A percentile compares a stretch with the other conserved stretches of the same genome.
phyloP scores from a whole-genome alignment of 345 rosid species.

The Lumnitzera littorea region DNA sequence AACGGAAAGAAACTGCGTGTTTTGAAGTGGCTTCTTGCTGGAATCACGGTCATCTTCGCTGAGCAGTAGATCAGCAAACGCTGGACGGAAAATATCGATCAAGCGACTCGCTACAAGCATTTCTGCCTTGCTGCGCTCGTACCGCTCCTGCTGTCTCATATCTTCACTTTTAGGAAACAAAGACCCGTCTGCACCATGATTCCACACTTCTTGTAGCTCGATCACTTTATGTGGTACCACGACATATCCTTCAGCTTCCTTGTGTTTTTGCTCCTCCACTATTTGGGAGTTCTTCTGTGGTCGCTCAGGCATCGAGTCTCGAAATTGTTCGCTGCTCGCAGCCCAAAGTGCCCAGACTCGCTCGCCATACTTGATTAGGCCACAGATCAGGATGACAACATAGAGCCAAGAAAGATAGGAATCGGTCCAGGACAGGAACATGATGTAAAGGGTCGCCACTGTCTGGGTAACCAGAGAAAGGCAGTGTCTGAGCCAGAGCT shows the following conservation, averaged over 20 bases:
- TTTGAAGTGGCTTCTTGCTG: too few relatives aligned
- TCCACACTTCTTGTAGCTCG: not conserved
- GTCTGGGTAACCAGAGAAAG: slow-evolving; percentile 18
- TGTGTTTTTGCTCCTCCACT: not conserved
- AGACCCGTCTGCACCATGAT: too few relatives aligned
- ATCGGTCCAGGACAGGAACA: slow-evolving; percentile 7
- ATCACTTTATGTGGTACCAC: not conserved
- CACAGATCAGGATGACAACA: not conserved
- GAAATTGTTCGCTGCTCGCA: not conserved
- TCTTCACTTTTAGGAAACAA: too few relatives aligned
- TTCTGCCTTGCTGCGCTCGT: too few relatives aligned
- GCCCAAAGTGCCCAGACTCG: slow-evolving; percentile 1
- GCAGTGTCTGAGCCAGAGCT: slow-evolving; percentile 17
- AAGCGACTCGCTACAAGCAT: too few relatives aligned
- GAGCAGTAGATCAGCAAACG: too few relatives aligned
- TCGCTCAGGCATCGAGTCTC: not conserved
- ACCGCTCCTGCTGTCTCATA: too few relatives aligned
- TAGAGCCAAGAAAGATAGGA: slow-evolving; percentile 5
- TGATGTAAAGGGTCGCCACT: slow-evolving; percentile 14
- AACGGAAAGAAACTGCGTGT: too few relatives aligned
- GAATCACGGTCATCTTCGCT: too few relatives aligned
- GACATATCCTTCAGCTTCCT: not conserved
- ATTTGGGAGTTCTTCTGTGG: not conserved
- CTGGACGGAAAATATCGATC: too few relatives aligned
- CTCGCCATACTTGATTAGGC: not conserved